Conservation (phyloP, 257 asterid species). For the Petunia axillaris region DNA sequence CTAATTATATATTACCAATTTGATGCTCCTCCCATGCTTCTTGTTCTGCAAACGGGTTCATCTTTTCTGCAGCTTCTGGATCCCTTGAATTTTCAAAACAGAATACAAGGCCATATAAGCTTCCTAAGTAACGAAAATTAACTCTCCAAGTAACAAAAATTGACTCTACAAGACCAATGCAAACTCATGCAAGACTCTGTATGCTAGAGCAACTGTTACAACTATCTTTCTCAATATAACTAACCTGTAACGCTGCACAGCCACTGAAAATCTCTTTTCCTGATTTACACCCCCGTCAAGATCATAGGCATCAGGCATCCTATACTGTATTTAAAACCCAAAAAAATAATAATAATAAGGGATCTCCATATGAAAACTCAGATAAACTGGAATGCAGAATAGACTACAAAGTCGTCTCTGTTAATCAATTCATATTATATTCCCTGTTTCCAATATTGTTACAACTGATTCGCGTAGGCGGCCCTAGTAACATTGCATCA, state of each 20-base stretch:
- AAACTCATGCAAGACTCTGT: not conserved
- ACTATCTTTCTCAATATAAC: conserved; percentile 11
- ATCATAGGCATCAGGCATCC: conserved; percentile 77
- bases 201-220: conserved; percentile 14
- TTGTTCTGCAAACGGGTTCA: conserved; percentile 98
- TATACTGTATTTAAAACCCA: conserved; percentile 55
- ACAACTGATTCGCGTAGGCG: not conserved
- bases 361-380: not conserved
- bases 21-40: conserved; percentile 99
- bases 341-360: not conserved
- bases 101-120: conserved; percentile 16
- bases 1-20: conserved; percentile 54
- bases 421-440: not conserved
- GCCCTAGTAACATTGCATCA: conserved; percentile 13
- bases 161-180: not conserved
- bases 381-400: not conserved
- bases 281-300: conserved; percentile 59
- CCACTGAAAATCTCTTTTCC: conserved; percentile 59
- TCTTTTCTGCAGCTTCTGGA: conserved; percentile 78
- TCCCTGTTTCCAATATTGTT: not conserved
- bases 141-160: not conserved
- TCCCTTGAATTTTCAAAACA: conserved; percentile 52
- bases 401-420: not conserved
- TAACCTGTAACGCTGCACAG: conserved; percentile 51
- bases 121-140: not conserved